Percentiles rank a stretch among this genome's conserved stretches.
These are phyloP conservation scores for Claviceps arundinis DNA, from an alignment of 2,329 filamentous ascomycete species.

Conservation along the genomic window DNA sequence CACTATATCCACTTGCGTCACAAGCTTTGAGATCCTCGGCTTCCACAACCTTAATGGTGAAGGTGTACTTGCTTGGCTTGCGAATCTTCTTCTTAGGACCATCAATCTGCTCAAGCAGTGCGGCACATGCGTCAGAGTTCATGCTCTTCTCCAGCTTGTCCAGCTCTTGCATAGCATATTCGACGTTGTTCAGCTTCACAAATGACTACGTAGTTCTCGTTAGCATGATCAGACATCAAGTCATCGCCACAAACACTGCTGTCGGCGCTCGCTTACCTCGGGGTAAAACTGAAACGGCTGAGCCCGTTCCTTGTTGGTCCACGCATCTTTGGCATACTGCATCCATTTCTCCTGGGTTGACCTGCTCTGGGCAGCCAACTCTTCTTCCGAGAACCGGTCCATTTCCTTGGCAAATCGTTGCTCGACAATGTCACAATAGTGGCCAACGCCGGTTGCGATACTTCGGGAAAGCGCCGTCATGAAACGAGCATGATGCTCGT, in stretches of 20 bases:
- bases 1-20: constrained; percentile 84
- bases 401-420: constrained; percentile 79
- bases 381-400: constrained; percentile 80
- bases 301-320: constrained; percentile 80
- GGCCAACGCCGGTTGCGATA: constrained; percentile 68
- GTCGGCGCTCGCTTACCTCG: constrained; percentile 44
- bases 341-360: constrained; percentile 87
- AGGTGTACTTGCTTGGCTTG: constrained; percentile 79
- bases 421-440: constrained; percentile 86
- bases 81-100: constrained; percentile 53
- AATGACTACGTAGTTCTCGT: constrained; percentile 55
- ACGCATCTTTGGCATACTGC: constrained; percentile 85
- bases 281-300: constrained; percentile 96
- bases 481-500: constrained; percentile 87
- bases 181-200: constrained; percentile 95
- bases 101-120: constrained; percentile 61
- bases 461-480: constrained; percentile 87
- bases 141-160: constrained; percentile 82
- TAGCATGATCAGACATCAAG: not conserved
- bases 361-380: constrained; percentile 63
- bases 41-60: constrained; percentile 97
- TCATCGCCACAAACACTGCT: not conserved
- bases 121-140: constrained; percentile 82
- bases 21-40: constrained; percentile 97
- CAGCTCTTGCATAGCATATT: constrained; percentile 83